Evolutionary conservation across 139 green algal species (phyloP), one percentile per base, ranked within the genome.

Genomic region (Volvox africanus): DNA sequence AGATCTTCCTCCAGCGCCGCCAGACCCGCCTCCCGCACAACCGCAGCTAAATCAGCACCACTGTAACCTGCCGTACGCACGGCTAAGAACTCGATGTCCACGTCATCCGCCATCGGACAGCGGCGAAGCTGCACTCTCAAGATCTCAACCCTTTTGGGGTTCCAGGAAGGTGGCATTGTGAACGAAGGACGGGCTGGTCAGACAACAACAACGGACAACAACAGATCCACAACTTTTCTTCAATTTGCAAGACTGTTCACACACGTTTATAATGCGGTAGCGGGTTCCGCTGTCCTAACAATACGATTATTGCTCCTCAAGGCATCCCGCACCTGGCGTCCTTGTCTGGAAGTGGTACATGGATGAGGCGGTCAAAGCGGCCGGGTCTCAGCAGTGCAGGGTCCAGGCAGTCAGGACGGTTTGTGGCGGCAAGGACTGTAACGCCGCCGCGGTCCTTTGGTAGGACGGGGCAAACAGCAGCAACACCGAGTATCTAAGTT

Each of bases 301-400:
- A n/a, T n/a, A n/a, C n/a, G n/a, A n/a, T n/a, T n/a, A 55, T 55
- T 55, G 44, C 44, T 9, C 44, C 44, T 14, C 44, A 55, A 55
- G 44, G 44, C 44, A 55, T 0, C 76, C 78, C 28, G 89, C 95
- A 79, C 96, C 96, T 61, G 87, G 89, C 85, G 92, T 87, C 86
- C 95, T 82, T 16, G 94, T 97, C 76, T 76, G 89, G 92, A 93
- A 96, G 62, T 93, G 90, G 77, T 92, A 99, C 95, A 88, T 98
- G 93, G 73, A 99, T 90, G 90, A 99, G 95, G 68, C 95, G 90
- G 92, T 99, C 98, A 92, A 99, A 99, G 3, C 98, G 93, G 17
- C 98, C 98, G 0, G 98, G 97, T 0, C 98, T 93, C 55, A 96
- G 93, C 67, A 99, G 94, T 0, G 97, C 97, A 2, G 92, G 65